Percentiles rank a stretch among this genome's conserved stretches.
These are phyloP conservation scores for Lasiodiplodia theobromae DNA, from an alignment of 2,329 filamentous ascomycete species.

Conservation along the genomic window DNA sequence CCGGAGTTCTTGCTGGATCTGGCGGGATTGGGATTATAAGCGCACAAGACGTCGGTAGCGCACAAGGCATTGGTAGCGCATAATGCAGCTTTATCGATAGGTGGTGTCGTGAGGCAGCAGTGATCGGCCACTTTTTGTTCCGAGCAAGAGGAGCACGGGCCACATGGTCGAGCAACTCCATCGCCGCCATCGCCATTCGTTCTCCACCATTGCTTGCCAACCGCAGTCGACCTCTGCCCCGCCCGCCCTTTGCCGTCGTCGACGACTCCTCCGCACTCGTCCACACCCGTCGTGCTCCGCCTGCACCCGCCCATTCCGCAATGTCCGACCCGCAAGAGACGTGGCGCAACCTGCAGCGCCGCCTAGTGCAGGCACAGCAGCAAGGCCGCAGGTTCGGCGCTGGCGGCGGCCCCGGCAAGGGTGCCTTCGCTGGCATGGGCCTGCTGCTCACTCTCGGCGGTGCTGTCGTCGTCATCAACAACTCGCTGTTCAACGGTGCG, in stretches of 20 bases:
- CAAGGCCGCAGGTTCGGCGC: constrained; percentile 45
- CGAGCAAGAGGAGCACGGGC: constrained; percentile 11
- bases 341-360: constrained; percentile 70
- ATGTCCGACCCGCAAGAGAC: constrained; percentile 66
- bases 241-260: neutral
- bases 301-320: neutral
- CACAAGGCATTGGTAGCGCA: no score
- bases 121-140: constrained; percentile 23
- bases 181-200: constrained; percentile 23
- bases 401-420: constrained; percentile 57
- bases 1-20: no score
- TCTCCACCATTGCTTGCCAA: constrained; percentile 13
- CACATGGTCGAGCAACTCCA: neutral
- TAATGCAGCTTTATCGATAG: no score
- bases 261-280: neutral
- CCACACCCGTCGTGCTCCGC: neutral
- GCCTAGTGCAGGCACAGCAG: constrained; percentile 58
- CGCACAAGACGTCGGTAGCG: no score
- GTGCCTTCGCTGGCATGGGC: constrained; percentile 62
- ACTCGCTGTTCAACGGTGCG: constrained; percentile 73
- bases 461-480: constrained; percentile 63
- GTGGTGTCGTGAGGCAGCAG: neutral
- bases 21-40: no score
- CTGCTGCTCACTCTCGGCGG: constrained; percentile 62
- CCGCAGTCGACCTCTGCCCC: neutral